Evolutionary conservation across 192 early-diverging fungal species (phyloP).

Genomic region (Backusella mclennaniae): DNA sequence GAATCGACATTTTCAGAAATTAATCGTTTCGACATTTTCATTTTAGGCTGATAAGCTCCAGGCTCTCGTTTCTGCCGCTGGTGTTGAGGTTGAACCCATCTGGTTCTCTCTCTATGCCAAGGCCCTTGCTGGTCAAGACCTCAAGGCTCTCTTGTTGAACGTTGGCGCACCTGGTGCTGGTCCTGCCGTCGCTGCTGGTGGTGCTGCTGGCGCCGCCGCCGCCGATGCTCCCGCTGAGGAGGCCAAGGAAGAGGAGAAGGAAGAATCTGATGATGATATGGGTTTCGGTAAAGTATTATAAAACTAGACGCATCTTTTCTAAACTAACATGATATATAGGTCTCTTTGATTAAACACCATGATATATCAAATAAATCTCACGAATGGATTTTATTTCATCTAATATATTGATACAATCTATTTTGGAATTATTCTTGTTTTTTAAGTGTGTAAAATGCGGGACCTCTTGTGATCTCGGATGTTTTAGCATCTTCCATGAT

Average conservation of each 20-base stretch:
- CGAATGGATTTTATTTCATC: background rate
- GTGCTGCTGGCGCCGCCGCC: slow-evolving; percentile 38
- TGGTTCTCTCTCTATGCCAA: slow-evolving; percentile 97
- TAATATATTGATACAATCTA: slow-evolving; percentile 6
- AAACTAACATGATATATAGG: background rate
- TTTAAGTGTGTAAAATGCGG: background rate
- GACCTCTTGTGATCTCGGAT: slow-evolving; percentile 1
- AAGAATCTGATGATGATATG: slow-evolving; percentile 77
- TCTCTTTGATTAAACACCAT: slow-evolving; percentile 25
- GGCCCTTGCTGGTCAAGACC: slow-evolving; percentile 92
- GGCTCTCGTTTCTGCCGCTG: slow-evolving; percentile 88
- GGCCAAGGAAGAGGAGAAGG: slow-evolving; percentile 66
- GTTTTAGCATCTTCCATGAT: slow-evolving; percentile 31
- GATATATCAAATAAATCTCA: background rate
- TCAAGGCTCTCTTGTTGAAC: slow-evolving; percentile 86
- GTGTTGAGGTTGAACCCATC: slow-evolving; percentile 88
- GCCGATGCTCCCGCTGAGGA: slow-evolving; percentile 42
- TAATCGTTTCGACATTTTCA: no score
- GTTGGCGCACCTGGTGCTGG: slow-evolving; percentile 71
- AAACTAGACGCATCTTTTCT: background rate
- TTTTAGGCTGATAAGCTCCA: slow-evolving; percentile 88
- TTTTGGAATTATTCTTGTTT: background rate
- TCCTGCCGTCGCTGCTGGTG: slow-evolving; percentile 37
- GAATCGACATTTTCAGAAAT: background rate
- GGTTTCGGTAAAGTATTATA: slow-evolving; percentile 65